Evolutionary conservation across 441 rosid species (phyloP), one percentile per base, ranked within the genome.

Genomic region (Theobroma grandiflorum): DNA sequence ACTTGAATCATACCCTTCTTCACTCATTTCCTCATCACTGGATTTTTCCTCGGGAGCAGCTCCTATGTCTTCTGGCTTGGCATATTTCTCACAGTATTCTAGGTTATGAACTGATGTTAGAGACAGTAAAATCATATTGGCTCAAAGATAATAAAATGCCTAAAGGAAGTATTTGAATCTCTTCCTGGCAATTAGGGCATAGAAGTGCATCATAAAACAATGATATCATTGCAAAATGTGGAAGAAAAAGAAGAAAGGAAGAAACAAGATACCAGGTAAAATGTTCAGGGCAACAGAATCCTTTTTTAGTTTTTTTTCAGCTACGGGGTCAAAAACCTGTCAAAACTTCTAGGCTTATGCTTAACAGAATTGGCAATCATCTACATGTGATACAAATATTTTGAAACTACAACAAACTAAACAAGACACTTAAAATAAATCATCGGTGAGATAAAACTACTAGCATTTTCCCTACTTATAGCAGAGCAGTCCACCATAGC

Each of bases 11-110:
- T 82, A 83, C 31, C 89, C 91, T 0, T 85, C 90, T 72, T 88
- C 98, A 15, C 97, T 92, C 85, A 85, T 45, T 83, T 92, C 97
- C 65, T 91, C 97, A 7, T 91, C 97, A 11, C 90, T 88, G 1
- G 87, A 88, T 20, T 84, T 75, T 22, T 85, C 98, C 65, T 91
- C 95, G 9, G 80, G 78, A 8, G 84, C 87, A 5, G 83, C 87
- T 18, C 87, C 92, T 3, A 82, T 67, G 50, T 89, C 95, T 78
- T 85, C 87, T 11, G 90, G 88, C 82, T 90, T 91, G 20, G 98
- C 99, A 84, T 94, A 93, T 83, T 84, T 89, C 87, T 88, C 88
- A 62, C 95, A 87, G 84, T 87, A 89, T 78, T 94, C 98, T 96
- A 84, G 38, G 76, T 40, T 11, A 72, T 4, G 9, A 72, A 63